Evolutionary conservation across 2,329 filamentous ascomycete species (phyloP).

Genomic region (Penicillium sp.): DNA sequence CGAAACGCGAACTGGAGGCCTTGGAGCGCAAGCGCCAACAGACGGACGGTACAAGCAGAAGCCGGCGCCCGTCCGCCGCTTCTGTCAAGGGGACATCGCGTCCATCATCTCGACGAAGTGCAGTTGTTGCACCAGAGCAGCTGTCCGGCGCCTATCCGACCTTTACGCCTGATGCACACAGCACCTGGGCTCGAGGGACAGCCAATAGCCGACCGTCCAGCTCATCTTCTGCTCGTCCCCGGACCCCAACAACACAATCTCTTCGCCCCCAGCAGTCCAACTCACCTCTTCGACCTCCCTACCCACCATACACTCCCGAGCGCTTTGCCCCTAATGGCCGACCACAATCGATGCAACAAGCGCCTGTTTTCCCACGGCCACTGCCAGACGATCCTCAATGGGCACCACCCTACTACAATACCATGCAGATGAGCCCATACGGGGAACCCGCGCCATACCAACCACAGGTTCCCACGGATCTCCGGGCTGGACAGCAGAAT

Average conservation of each 20-base stretch:
- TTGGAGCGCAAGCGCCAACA: constrained; percentile 68
- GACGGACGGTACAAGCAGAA: constrained; percentile 36
- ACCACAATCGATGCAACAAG: constrained; percentile 40
- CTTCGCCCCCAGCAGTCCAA: constrained; percentile 38
- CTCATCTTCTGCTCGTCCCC: constrained; percentile 44
- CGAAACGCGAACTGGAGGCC: constrained; percentile 75
- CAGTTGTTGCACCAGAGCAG: constrained; percentile 16
- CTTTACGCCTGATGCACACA: constrained; percentile 44
- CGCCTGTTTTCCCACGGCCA: constrained; percentile 37
- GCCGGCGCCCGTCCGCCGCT: constrained; percentile 23
- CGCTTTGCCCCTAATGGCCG: constrained; percentile 39
- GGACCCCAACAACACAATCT: constrained; percentile 43
- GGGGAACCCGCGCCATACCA: constrained; percentile 32
- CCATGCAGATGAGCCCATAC: constrained; percentile 29
- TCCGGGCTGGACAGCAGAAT: constrained; percentile 29
- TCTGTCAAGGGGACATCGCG: constrained; percentile 18
- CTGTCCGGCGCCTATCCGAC: constrained; percentile 33
- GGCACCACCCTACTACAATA: constrained; percentile 39
- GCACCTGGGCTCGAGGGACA: constrained; percentile 47
- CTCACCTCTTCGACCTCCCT: constrained; percentile 37
- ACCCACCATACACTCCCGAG: constrained; percentile 32
- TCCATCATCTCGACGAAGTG: constrained; percentile 23
- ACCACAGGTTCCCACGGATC: constrained; percentile 32
- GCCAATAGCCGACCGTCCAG: constrained; percentile 45
- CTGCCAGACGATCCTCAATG: constrained; percentile 52